Conservation (phyloP, 2,329 filamentous ascomycete genomes). For the Monosporascus sp. region DNA sequence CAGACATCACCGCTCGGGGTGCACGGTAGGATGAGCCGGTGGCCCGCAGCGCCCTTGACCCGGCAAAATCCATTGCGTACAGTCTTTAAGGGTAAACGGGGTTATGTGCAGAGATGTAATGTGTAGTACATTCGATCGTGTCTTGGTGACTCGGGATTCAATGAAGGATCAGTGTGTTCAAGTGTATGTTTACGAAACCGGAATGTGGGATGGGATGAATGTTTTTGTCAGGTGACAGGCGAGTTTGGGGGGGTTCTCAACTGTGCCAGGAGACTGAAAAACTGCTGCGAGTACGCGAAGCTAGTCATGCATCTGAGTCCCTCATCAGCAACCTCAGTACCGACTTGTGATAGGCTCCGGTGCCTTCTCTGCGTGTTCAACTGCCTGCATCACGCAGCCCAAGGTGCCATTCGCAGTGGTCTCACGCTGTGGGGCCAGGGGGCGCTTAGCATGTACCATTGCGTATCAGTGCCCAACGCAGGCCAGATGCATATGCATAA, state of each 20-base stretch:
- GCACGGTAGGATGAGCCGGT: background rate
- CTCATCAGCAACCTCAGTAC: background rate
- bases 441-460: background rate
- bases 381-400: background rate
- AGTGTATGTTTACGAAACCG: background rate
- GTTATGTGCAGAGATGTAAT: background rate
- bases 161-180: background rate
- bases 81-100: too few relatives aligned
- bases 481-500: background rate
- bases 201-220: background rate
- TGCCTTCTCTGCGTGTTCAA: background rate
- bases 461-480: background rate
- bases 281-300: background rate
- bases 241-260: background rate
- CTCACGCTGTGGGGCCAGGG: background rate
- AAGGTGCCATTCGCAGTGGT: background rate
- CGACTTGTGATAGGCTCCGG: background rate
- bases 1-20: background rate
- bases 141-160: background rate
- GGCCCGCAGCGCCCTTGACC: background rate
- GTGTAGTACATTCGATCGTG: background rate
- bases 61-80: background rate
- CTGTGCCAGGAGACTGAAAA: background rate
- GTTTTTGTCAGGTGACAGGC: background rate
- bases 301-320: background rate